Conservation (phyloP, 1,139 yeast genomes). For the Suhomyces kunorum region DNA sequence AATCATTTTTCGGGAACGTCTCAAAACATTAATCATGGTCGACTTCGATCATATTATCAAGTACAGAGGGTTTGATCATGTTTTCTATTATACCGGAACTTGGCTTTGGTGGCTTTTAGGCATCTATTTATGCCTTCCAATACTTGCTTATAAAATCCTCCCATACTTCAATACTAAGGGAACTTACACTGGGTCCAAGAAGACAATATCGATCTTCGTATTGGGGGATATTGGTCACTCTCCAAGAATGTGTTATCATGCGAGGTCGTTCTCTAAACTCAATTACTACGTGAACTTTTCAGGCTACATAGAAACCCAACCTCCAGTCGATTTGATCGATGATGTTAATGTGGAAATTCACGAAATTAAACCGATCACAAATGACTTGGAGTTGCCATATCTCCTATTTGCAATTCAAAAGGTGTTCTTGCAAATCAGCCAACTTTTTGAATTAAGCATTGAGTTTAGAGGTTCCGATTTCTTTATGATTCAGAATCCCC, state of each 20-base stretch:
- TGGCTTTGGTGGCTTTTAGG: slow-evolving; percentile 43
- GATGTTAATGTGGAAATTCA: slow-evolving; percentile 54
- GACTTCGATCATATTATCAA: slow-evolving; percentile 18
- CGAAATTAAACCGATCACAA: slow-evolving; percentile 50
- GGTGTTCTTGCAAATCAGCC: slow-evolving; percentile 55
- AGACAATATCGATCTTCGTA: slow-evolving; percentile 72
- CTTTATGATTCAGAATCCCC: slow-evolving; percentile 90
- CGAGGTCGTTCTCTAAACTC: slow-evolving; percentile 65
- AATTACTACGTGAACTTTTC: slow-evolving; percentile 81
- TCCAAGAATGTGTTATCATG: slow-evolving; percentile 94
- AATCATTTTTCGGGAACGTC: background rate
- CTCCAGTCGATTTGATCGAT: slow-evolving; percentile 53
- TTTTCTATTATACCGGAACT: slow-evolving; percentile 34
- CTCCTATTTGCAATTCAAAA: slow-evolving; percentile 60
- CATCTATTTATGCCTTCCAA: slow-evolving; percentile 37
- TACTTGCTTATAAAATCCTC: slow-evolving; percentile 37
- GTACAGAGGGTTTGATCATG: slow-evolving; percentile 32
- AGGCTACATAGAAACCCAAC: slow-evolving; percentile 71
- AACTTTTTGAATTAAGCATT: slow-evolving; percentile 50
- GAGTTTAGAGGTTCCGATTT: slow-evolving; percentile 63
- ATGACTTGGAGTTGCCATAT: slow-evolving; percentile 50
- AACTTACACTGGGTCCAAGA: slow-evolving; percentile 30
- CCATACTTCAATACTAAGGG: slow-evolving; percentile 31
- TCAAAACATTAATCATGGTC: slow-evolving; percentile 9
- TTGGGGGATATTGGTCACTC: slow-evolving; percentile 95